Conservation (phyloP, 345 rosid species). For the Sonneratia caseolaris region DNA sequence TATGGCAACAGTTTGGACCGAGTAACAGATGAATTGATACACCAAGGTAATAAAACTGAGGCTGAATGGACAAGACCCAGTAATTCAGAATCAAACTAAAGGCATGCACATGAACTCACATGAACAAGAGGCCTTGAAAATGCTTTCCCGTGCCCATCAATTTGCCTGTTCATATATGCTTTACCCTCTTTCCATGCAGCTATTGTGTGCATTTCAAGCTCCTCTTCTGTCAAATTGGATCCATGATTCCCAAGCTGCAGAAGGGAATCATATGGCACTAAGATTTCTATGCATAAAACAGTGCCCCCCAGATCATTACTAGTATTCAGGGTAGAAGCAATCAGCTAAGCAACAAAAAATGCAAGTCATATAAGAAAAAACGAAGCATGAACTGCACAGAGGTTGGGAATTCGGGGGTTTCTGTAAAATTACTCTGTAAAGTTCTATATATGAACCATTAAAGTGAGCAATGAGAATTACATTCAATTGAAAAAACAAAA, state of each 20-base stretch:
- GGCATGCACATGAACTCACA: conserved; percentile 30
- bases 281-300: background rate
- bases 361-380: background rate
- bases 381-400: too few relatives aligned
- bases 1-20: background rate
- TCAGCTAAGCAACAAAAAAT: background rate
- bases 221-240: conserved; percentile 72
- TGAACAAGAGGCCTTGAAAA: conserved; percentile 42
- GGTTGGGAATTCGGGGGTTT: too few relatives aligned
- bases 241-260: conserved; percentile 69
- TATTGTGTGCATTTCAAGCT: conserved; percentile 71
- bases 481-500: too few relatives aligned
- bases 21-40: background rate
- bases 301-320: background rate
- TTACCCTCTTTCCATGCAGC: conserved; percentile 97
- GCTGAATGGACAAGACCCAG: background rate
- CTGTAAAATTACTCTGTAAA: too few relatives aligned
- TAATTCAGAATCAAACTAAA: background rate
- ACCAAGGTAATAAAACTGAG: background rate
- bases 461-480: too few relatives aligned
- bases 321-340: background rate
- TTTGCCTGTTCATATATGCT: conserved; percentile 55
- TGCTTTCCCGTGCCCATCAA: conserved; percentile 53
- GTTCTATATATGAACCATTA: too few relatives aligned
- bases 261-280: background rate